These are phyloP conservation scores for Colletotrichum somersetense DNA, from an alignment of 2,329 filamentous ascomycete species.

Conservation along the genomic window DNA sequence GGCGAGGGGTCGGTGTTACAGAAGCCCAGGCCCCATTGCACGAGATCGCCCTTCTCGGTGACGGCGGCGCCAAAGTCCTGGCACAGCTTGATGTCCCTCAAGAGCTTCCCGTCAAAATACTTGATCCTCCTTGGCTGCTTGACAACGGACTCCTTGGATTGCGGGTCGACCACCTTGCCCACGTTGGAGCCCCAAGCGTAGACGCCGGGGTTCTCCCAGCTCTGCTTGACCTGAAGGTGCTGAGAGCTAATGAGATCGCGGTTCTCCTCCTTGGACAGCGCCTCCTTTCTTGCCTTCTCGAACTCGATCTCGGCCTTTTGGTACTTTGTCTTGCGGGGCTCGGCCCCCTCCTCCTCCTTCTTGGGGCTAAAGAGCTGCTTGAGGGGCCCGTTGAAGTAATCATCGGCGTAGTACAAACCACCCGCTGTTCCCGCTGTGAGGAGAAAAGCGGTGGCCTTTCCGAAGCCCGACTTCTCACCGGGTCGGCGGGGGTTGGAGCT, in stretches of 20 bases:
- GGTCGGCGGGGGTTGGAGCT: conserved; percentile 25
- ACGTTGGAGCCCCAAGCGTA: conserved; percentile 94
- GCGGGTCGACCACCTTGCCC: conserved; percentile 86
- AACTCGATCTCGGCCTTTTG: conserved; percentile 71
- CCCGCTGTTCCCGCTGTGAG: conserved; percentile 50
- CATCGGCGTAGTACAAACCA: conserved; percentile 54
- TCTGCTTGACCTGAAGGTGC: conserved; percentile 88
- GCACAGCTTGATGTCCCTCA: conserved; percentile 90
- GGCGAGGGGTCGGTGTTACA: conserved; percentile 74
- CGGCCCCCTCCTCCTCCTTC: conserved; percentile 16
- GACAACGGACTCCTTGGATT: conserved; percentile 80
- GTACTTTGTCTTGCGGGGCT: conserved; percentile 39
- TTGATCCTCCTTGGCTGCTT: conserved; percentile 83
- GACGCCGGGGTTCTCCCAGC: conserved; percentile 85
- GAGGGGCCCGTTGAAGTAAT: conserved; percentile 37
- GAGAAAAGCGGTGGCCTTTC: conserved; percentile 16
- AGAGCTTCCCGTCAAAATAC: conserved; percentile 86
- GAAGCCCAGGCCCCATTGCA: conserved; percentile 91
- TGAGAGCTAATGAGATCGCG: conserved; percentile 84
- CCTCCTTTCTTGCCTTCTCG: conserved; percentile 72
- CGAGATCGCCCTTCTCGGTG: conserved; percentile 85
- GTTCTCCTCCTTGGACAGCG: conserved; percentile 76
- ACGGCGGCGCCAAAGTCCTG: conserved; percentile 87
- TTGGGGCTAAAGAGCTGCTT: conserved; percentile 26
- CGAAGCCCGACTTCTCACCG: conserved; percentile 12